These are phyloP conservation scores for Phytopythium helicoides DNA, from an alignment of 352 stramenopile genomes.

Conservation along the genomic window DNA sequence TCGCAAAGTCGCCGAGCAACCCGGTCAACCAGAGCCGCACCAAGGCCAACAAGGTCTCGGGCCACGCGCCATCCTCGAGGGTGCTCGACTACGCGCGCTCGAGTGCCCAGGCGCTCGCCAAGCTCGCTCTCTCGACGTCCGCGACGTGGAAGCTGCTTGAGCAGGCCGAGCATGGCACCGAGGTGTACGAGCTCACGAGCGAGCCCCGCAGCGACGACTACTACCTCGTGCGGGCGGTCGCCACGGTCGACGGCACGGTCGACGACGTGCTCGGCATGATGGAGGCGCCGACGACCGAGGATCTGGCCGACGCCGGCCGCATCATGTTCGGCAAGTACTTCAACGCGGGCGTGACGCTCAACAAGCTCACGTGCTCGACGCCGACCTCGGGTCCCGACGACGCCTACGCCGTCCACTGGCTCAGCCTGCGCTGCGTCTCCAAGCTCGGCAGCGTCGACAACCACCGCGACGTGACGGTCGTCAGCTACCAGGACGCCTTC, in stretches of 20 bases:
- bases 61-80: constrained; percentile 44
- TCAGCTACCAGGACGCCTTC: constrained; percentile 67
- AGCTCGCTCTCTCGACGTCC: constrained; percentile 31
- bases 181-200: constrained; percentile 62
- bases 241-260: constrained; percentile 42
- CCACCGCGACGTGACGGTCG: constrained; percentile 55
- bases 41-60: constrained; percentile 35
- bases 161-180: constrained; percentile 19
- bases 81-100: constrained; percentile 59
- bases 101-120: constrained; percentile 40
- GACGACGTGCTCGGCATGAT: constrained; percentile 44
- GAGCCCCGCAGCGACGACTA: constrained; percentile 35
- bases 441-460: constrained; percentile 35
- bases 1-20: constrained; percentile 40
- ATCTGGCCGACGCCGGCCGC: constrained; percentile 41
- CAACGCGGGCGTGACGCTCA: constrained; percentile 38
- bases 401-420: constrained; percentile 65
- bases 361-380: constrained; percentile 57
- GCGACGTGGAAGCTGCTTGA: constrained; percentile 7
- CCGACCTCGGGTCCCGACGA: constrained; percentile 36
- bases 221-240: constrained; percentile 58
- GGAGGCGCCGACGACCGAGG: constrained; percentile 37
- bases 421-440: constrained; percentile 43
- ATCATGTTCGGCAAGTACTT: constrained; percentile 60
- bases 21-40: constrained; percentile 47